Evolutionary conservation across 768 basidiomycete genomes (phyloP).

Genomic region (Calocybe cyanea): DNA sequence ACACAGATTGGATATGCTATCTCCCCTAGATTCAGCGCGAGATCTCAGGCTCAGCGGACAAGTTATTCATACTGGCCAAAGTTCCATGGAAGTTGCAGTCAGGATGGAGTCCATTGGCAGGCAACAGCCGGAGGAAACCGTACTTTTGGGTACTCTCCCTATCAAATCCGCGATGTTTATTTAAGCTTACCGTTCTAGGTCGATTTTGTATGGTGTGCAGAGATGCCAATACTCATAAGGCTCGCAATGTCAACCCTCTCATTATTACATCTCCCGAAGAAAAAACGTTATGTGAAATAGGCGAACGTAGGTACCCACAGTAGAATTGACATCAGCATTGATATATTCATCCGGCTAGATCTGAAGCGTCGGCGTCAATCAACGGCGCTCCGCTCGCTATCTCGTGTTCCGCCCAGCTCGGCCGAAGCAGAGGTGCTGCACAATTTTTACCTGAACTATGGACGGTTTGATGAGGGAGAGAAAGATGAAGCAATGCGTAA

Average conservation of each 20-base stretch:
- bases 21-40: conserved; percentile 51
- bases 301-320: conserved; percentile 51
- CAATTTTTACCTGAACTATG: conserved; percentile 55
- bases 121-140: conserved; percentile 50
- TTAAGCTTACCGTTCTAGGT: conserved; percentile 37
- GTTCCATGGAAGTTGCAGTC: conserved; percentile 84
- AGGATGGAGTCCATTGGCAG: conserved; percentile 68
- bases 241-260: conserved; percentile 62
- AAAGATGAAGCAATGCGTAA: conserved; percentile 14
- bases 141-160: conserved; percentile 54
- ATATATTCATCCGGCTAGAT: conserved; percentile 30
- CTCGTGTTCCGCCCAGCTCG: conserved; percentile 70
- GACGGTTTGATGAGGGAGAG: conserved; percentile 17
- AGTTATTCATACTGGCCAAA: conserved; percentile 72
- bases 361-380: conserved; percentile 58
- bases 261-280: conserved; percentile 60
- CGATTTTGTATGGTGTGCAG: conserved; percentile 91
- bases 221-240: conserved; percentile 61
- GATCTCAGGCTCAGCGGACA: conserved; percentile 78
- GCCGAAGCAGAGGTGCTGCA: conserved; percentile 68
- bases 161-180: not conserved
- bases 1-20: conserved; percentile 62
- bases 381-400: conserved; percentile 54
- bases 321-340: not conserved
- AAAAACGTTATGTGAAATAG: conserved; percentile 55